These are phyloP conservation scores for Magnolia sinica DNA, from an alignment of 164 flowering plant species.

Conservation along the genomic window DNA sequence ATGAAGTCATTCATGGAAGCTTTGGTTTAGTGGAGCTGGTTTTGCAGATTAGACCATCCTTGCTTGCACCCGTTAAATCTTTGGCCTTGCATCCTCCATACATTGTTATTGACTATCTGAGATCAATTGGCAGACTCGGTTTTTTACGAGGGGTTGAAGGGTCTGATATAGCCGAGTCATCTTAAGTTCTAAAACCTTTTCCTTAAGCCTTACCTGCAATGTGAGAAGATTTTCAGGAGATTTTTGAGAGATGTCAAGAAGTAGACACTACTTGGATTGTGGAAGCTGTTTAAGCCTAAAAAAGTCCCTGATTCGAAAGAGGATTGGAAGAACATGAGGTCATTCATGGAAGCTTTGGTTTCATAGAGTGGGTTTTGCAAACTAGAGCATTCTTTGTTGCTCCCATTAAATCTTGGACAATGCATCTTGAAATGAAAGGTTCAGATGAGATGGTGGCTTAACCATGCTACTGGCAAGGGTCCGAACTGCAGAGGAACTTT, in stretches of 20 bases:
- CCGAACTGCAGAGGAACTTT: too few species aligned
- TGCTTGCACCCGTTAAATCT: neutral
- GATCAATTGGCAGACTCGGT: constrained; percentile 66
- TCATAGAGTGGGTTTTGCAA: constrained; percentile 2
- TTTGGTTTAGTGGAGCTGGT: constrained; percentile 12
- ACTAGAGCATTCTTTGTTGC: neutral
- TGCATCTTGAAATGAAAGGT: too few species aligned
- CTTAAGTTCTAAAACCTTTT: constrained; percentile 70
- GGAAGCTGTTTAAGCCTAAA: constrained; percentile 56
- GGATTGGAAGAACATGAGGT: constrained; percentile 37
- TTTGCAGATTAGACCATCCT: neutral
- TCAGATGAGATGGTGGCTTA: too few species aligned
- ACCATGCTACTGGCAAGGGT: too few species aligned
- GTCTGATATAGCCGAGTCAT: constrained; percentile 56
- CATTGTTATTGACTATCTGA: constrained; percentile 65
- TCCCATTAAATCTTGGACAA: too few species aligned
- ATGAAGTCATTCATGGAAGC: constrained; percentile 23
- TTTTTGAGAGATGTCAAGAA: constrained; percentile 20
- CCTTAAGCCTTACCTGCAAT: constrained; percentile 91
- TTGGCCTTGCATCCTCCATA: constrained; percentile 40
- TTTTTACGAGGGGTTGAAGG: constrained; percentile 54
- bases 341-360: constrained; percentile 25
- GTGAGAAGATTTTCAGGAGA: constrained; percentile 62
- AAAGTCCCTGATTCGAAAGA: constrained; percentile 34
- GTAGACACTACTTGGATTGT: constrained; percentile 39